Evolutionary conservation across 192 early-diverging fungal species (phyloP).

Genomic region (Rhizophagus sp.): DNA sequence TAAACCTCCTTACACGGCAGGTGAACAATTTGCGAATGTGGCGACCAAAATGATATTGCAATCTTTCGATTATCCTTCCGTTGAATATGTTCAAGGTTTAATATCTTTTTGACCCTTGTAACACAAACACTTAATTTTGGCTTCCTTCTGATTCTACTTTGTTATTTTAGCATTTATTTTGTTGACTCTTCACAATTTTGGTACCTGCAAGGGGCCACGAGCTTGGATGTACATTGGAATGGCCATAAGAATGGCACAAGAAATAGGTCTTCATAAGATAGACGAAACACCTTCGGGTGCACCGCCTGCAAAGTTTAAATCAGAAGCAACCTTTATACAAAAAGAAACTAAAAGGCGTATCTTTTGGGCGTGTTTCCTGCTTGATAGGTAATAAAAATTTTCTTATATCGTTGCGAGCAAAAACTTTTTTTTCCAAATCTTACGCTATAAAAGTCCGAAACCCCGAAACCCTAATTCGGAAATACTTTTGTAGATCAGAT

Average conservation of each 20-base stretch:
- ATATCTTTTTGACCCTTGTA: background rate
- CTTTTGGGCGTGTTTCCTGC: constrained; percentile 54
- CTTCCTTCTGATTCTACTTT: background rate
- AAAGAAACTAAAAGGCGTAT: constrained; percentile 52
- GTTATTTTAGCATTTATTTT: constrained; percentile 39
- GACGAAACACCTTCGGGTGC: background rate
- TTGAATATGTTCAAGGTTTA: constrained; percentile 46
- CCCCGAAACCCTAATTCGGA: too few relatives aligned
- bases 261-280: constrained; percentile 55
- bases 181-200: constrained; percentile 52
- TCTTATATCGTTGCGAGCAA: background rate
- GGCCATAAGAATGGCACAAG: constrained; percentile 53
- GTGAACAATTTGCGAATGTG: constrained; percentile 52
- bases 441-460: too few relatives aligned
- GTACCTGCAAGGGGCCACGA: constrained; percentile 49
- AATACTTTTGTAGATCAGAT: too few relatives aligned
- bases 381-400: constrained; percentile 35
- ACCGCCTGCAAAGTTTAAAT: background rate
- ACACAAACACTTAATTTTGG: background rate
- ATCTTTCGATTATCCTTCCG: constrained; percentile 48
- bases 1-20: constrained; percentile 50
- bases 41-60: constrained; percentile 42
- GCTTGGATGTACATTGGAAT: constrained; percentile 62
- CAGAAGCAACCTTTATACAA: constrained; percentile 44
- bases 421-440: too few relatives aligned